Percentiles rank a stretch among this genome's conserved stretches.
phyloP scores from a whole-genome alignment of 139 green algal species.

The Pleodorina starrii region DNA sequence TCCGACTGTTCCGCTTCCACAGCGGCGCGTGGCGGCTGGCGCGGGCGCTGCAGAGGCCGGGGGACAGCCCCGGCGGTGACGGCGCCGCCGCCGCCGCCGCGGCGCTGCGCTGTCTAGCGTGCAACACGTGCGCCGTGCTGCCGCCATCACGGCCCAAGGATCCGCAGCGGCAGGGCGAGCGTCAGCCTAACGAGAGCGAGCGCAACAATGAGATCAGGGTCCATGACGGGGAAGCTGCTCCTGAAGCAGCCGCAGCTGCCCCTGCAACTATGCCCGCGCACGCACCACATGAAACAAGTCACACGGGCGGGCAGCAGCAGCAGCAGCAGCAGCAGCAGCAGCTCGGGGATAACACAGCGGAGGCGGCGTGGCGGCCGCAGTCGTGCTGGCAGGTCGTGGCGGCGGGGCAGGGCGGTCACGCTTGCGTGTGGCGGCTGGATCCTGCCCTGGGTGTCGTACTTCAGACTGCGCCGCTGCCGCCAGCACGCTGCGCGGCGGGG shows the following conservation, averaged over 20 bases:
- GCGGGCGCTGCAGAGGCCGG: neutral
- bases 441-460: neutral
- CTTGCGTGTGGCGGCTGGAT: slow-evolving; percentile 25
- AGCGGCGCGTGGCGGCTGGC: neutral
- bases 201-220: too few species aligned
- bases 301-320: too few species aligned
- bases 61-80: neutral
- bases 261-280: too few species aligned
- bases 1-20: slow-evolving; percentile 4
- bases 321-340: too few species aligned
- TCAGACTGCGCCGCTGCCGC: neutral
- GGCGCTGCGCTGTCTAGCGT: neutral
- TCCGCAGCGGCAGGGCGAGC: too few species aligned
- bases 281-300: too few species aligned
- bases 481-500: neutral
- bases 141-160: neutral
- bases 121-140: neutral
- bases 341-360: too few species aligned
- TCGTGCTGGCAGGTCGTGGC: slow-evolving; percentile 40
- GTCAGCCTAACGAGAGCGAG: too few species aligned
- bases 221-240: neutral
- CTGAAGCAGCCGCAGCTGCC: too few species aligned
- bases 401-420: neutral
- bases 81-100: neutral
- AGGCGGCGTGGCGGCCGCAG: neutral